Evolutionary conservation across 2,329 filamentous ascomycete genomes (phyloP), one percentile per base, ranked within the genome.

Genomic region (Hymenoscyphus infarciens): DNA sequence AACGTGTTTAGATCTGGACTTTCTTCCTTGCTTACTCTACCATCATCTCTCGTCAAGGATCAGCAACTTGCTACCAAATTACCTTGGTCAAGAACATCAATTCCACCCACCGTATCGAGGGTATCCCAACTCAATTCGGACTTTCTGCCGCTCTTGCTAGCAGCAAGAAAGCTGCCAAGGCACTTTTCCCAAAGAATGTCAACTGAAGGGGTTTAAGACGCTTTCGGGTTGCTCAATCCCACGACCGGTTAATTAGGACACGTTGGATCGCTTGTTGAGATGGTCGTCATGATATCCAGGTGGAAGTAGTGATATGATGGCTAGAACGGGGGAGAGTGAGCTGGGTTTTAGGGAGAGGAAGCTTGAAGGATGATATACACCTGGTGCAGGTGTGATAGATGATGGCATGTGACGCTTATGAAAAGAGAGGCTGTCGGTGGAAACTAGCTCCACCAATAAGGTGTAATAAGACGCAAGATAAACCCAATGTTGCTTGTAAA

Each of bases 61-160:
- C 81, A 69, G 89, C 89, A 56, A 90, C 88, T 45, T 92, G 89
- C 81, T 92, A 85, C 79, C 90, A 92, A 77, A 88, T 92, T 74
- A 87, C 85, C 33, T 78, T 90, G 61, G 88, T 92, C 75, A 92
- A 92, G 84, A 92, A 92, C 77, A 84, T 92, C 78, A 92, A 92
- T 80, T 89, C 87, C 31, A 91, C 87, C 25, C 89, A 92, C 78
- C 87, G 90, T 71, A 77, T 91, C 66, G 88, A 92, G 73, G 89
- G 89, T 56, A 82, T 92, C 67, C 72, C 79, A n/a, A 83, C 78
- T 52, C 88, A 91, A 69, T 89, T 83, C 72, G 83, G 80, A 54
- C 81, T 92, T 45, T 76, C 78, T 56, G 88, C 83, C 63, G 88
- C 89, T 64, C 80, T 90, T 52, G 78, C 64, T 61, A 67, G 71